Base-by-base conservation (phyloP, 2,329 filamentous ascomycete genomes). In the Penicillium sp. region DNA sequence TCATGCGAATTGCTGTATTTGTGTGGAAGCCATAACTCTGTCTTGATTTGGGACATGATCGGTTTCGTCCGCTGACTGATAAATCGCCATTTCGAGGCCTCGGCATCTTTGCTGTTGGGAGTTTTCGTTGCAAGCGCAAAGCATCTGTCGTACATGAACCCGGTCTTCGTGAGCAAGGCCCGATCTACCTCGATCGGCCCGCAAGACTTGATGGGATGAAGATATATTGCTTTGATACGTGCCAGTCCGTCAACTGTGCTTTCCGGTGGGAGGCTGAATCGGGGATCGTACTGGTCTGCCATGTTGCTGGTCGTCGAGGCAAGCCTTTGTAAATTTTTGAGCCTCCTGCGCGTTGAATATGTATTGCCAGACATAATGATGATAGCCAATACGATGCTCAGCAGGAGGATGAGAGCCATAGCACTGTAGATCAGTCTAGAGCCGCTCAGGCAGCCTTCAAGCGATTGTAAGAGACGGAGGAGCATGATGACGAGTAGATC, bases 21-120 rank as follows among this genome's bases (percentile, higher is more conserved):
- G 16, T 37, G 47, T 18, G 47, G 31, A 35, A 50, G 19, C 31
- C 47, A 50, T 11, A 50, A 11, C 33, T 68, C 62, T 6, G 59
- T 61, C 43, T 55, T 54, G 27, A 69, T 64, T 31, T 44, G 60
- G 1, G 65, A 59, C 66, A 69, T 69, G 11, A 35, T 31, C 5
- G 66, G 66, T 36, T 67, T 68, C 2, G 66, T 68, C 19, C 66
- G 65, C 52, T 69, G 66, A 44, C 65, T 66, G 58, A 69, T 65
- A 10, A 68, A 66, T n/a, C 63, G 60, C 66, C 66, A 69, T 40
- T 60, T 59, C 5, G 51, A 49, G 24, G 19, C 18, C 14, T 10
- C 47, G n/a, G 31, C n/a, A 14, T 50, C 47, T 10, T 50, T 18
- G 18, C 47, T 18, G 33, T 16, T 37, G 31, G 22, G 11, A 19